phyloP scores from a whole-genome alignment of 148 eudicot species.

The Bassia scoparia region DNA sequence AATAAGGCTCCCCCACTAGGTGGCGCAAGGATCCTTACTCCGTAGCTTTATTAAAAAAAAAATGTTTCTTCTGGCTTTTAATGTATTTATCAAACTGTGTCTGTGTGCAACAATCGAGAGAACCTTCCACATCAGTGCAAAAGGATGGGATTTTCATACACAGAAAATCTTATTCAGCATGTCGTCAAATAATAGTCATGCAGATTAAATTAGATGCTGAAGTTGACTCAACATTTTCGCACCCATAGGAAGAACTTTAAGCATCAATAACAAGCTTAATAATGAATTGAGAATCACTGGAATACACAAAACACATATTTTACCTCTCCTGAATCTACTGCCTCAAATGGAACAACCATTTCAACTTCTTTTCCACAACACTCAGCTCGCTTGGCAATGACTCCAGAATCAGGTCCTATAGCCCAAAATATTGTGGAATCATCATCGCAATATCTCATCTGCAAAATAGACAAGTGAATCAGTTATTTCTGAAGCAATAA shows the following conservation, averaged over 20 bases:
- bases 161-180: neutral
- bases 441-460: conserved; percentile 72
- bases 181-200: neutral
- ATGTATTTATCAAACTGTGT: neutral
- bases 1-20: neutral
- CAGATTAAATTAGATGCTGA: neutral
- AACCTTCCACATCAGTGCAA: neutral
- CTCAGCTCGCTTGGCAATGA: conserved; percentile 65
- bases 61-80: neutral
- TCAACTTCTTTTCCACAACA: conserved; percentile 72
- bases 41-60: neutral
- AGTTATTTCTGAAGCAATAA: neutral
- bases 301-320: neutral
- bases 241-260: neutral
- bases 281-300: neutral
- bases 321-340: conserved; percentile 70
- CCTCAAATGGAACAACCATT: conserved; percentile 87
- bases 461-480: conserved; percentile 18
- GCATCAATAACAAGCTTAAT: neutral
- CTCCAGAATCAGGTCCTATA: conserved; percentile 65
- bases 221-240: neutral
- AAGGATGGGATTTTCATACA: neutral
- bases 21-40: neutral
- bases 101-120: neutral
- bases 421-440: conserved; percentile 96